Percentiles rank a stretch among this genome's conserved stretches.
Conservation (phyloP, 371 early-diverging fungal genomes). For the Amoeboaphelidium occidentale region DNA sequence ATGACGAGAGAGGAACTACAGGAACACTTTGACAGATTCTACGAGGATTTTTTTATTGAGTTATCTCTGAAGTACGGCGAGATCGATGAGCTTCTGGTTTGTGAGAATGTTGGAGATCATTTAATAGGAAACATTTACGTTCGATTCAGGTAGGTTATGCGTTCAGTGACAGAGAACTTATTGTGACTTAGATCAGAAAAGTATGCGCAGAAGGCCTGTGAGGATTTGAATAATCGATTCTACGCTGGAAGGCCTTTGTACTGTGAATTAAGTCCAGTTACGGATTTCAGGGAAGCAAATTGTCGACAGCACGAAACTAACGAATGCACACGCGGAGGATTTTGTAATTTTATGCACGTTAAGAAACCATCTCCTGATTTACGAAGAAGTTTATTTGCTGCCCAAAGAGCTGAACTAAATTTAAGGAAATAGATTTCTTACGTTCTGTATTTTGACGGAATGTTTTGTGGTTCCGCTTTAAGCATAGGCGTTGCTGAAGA, state of each 20-base stretch:
- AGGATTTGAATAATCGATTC: constrained; percentile 69
- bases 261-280: constrained; percentile 85
- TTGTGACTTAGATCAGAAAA: too few species aligned
- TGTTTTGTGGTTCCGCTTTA: too few species aligned
- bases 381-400: constrained; percentile 2
- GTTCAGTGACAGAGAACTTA: too few species aligned
- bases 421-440: too few species aligned
- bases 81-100: constrained; percentile 81
- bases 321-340: constrained; percentile 85
- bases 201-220: constrained; percentile 73
- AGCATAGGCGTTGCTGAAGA: too few species aligned
- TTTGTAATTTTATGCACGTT: constrained; percentile 97
- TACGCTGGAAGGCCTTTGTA: constrained; percentile 83
- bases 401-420: constrained; percentile 4
- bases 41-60: constrained; percentile 87
- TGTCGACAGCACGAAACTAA: constrained; percentile 86
- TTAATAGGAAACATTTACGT: constrained; percentile 79
- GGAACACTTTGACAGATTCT: constrained; percentile 83
- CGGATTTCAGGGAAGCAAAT: constrained; percentile 89
- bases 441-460: too few species aligned
- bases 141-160: constrained; percentile 51
- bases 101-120: constrained; percentile 96
- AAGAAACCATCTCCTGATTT: constrained; percentile 17
- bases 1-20: constrained; percentile 53
- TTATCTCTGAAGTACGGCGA: constrained; percentile 80